phyloP scores from a whole-genome alignment of 2,329 filamentous ascomycete genomes.

The Botrytis medusae region DNA sequence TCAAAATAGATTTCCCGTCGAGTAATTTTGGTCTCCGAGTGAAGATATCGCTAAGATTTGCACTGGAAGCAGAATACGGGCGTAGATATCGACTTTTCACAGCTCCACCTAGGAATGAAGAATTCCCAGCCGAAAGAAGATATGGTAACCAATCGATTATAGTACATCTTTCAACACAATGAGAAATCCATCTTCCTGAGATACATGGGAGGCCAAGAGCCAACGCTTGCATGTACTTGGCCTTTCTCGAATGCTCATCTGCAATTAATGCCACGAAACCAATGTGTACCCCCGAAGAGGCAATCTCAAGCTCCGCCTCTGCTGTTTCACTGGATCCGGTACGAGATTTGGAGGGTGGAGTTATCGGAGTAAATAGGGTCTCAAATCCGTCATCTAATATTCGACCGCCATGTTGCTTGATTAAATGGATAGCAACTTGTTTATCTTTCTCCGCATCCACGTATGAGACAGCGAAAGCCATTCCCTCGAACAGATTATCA shows the following conservation, averaged over 20 bases:
- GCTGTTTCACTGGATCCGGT: constrained; percentile 22
- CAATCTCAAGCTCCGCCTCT: constrained; percentile 52
- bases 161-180: constrained; percentile 61
- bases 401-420: constrained; percentile 69
- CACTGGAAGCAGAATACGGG: constrained; percentile 58
- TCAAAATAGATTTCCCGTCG: constrained; percentile 63
- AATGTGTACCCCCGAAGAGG: constrained; percentile 50
- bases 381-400: constrained; percentile 77
- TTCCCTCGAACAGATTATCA: constrained; percentile 65
- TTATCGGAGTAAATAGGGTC: constrained; percentile 63
- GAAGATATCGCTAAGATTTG: constrained; percentile 59
- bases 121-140: constrained; percentile 81
- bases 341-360: constrained; percentile 22
- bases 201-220: constrained; percentile 87
- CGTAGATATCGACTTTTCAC: constrained; percentile 70
- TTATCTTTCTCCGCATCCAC: constrained; percentile 54
- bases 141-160: constrained; percentile 78
- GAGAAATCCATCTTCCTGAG: constrained; percentile 74
- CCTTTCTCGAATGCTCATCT: constrained; percentile 79
- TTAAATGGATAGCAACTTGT: constrained; percentile 58
- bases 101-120: constrained; percentile 71
- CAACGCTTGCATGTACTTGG: constrained; percentile 93
- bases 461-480: constrained; percentile 87
- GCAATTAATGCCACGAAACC: constrained; percentile 86
- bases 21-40: constrained; percentile 62